phyloP scores from a whole-genome alignment of 1,284 basidiomycete species.

The Rhodotorula sp. region DNA sequence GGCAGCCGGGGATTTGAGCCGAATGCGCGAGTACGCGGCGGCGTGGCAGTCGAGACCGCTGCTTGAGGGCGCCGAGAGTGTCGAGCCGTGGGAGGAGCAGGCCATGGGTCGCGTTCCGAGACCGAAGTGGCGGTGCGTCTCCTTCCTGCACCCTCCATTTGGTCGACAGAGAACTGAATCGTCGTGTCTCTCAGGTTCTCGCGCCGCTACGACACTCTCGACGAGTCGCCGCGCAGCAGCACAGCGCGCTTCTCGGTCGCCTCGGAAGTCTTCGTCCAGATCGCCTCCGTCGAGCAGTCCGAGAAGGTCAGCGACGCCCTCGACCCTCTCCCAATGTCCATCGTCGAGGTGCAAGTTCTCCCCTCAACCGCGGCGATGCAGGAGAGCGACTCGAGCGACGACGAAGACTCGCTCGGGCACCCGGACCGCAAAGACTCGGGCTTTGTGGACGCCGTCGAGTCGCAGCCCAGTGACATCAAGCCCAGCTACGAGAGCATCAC shows the following conservation, averaged over 20 bases:
- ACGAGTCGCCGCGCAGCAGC: neutral
- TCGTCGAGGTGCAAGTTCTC: slow-evolving; percentile 1
- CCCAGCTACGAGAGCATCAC: neutral
- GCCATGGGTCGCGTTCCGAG: neutral
- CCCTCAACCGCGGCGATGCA: neutral
- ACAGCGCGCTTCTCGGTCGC: slow-evolving; percentile 4
- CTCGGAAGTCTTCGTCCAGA: slow-evolving; percentile 8
- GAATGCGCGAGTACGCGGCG: neutral
- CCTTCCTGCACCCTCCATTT: too few relatives aligned
- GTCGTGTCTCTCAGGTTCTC: slow-evolving; percentile 6
- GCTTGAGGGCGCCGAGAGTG: neutral
- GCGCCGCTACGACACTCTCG: neutral
- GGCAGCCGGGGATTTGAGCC: neutral
- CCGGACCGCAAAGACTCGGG: slow-evolving; percentile 5
- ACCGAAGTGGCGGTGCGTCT: slow-evolving; percentile 7
- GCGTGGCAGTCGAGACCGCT: slow-evolving; percentile 4
- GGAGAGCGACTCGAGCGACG: neutral
- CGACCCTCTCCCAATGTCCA: neutral
- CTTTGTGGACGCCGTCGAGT: neutral
- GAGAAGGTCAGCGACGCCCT: neutral
- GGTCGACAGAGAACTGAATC: neutral
- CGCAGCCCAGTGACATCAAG: neutral
- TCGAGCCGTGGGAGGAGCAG: slow-evolving; percentile 7
- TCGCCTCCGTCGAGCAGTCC: neutral
- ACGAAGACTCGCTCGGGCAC: neutral